These are phyloP conservation scores for Aurantiochytrium sp. DNA, from an alignment of 108 stramenopile genomes.

Conservation along the genomic window DNA sequence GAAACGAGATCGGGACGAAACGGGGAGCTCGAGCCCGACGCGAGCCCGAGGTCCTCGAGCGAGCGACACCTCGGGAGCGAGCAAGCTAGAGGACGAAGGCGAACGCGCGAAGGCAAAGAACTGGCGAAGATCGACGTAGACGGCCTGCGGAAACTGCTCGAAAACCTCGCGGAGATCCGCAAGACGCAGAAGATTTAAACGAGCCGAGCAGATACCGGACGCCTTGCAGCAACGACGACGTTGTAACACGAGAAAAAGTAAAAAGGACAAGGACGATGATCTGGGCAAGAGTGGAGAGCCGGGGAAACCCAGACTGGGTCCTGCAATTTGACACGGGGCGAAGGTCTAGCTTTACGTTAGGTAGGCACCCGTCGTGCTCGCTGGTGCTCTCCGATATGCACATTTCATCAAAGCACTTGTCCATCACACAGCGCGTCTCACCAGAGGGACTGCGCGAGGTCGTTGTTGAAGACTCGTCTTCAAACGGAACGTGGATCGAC, in stretches of 20 bases:
- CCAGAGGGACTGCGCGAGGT: conserved; percentile 2
- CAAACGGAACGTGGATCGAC: not conserved
- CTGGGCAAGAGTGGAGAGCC: not conserved
- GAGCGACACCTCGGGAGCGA: too few species aligned
- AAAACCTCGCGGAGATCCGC: too few species aligned
- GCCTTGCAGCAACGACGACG: too few species aligned
- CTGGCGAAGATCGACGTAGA: too few species aligned
- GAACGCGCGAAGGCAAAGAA: too few species aligned
- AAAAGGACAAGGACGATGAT: not conserved
- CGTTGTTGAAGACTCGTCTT: not conserved
- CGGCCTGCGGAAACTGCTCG: too few species aligned
- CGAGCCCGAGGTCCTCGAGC: too few species aligned
- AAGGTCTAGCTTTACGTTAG: not conserved
- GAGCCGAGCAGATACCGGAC: too few species aligned
- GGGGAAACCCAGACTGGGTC: not conserved
- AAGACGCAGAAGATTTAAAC: too few species aligned
- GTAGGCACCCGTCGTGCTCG: not conserved
- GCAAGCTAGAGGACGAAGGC: too few species aligned
- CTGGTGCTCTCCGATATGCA: conserved; percentile 9
- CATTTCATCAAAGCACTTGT: not conserved
- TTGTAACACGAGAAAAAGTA: not conserved
- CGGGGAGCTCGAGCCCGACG: too few species aligned
- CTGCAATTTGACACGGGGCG: not conserved
- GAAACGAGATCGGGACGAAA: too few species aligned
- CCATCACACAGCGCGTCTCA: not conserved